Percentiles rank a stretch among this genome's conserved stretches.
Evolutionary conservation across 208 protist species (phyloP).

Genomic region (Crithidia thermophila): DNA sequence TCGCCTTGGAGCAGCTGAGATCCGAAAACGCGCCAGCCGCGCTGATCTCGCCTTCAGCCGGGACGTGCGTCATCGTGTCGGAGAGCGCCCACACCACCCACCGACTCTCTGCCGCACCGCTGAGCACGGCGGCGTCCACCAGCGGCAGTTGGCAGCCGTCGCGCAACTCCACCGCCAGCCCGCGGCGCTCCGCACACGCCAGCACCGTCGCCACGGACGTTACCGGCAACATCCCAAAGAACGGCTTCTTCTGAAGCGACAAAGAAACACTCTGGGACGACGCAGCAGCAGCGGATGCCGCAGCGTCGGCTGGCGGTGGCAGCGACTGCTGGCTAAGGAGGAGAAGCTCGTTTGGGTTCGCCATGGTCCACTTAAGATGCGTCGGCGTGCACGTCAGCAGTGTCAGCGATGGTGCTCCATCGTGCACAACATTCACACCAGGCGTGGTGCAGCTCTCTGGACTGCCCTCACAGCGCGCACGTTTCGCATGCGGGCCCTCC

Average conservation of each 20-base stretch:
- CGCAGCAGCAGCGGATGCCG: background rate
- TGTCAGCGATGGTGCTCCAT: background rate
- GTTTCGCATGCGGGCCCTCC: background rate
- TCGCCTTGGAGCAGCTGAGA: background rate
- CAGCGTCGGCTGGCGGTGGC: background rate
- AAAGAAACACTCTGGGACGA: too few relatives aligned
- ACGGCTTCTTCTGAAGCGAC: slow-evolving; percentile 6
- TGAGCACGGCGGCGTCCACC: slow-evolving; percentile 34
- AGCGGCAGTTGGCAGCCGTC: slow-evolving; percentile 55
- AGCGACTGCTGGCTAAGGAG: slow-evolving; percentile 1
- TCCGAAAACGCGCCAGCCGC: background rate
- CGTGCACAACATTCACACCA: too few relatives aligned
- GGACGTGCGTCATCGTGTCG: background rate
- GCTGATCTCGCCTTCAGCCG: too few relatives aligned
- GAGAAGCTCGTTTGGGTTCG: slow-evolving; percentile 31
- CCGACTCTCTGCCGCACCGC: slow-evolving; percentile 44
- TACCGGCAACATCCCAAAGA: slow-evolving; percentile 60
- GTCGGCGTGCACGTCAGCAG: slow-evolving; percentile 51
- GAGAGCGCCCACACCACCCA: slow-evolving; percentile 57
- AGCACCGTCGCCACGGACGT: slow-evolving; percentile 53
- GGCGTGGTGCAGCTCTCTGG: background rate
- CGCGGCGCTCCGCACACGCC: slow-evolving; percentile 49
- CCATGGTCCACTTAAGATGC: slow-evolving; percentile 76
- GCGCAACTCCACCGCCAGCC: slow-evolving; percentile 60
- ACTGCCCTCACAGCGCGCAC: background rate